Base-by-base conservation (phyloP, 257 asterid genomes). In the Capsicum rhomboideum region DNA sequence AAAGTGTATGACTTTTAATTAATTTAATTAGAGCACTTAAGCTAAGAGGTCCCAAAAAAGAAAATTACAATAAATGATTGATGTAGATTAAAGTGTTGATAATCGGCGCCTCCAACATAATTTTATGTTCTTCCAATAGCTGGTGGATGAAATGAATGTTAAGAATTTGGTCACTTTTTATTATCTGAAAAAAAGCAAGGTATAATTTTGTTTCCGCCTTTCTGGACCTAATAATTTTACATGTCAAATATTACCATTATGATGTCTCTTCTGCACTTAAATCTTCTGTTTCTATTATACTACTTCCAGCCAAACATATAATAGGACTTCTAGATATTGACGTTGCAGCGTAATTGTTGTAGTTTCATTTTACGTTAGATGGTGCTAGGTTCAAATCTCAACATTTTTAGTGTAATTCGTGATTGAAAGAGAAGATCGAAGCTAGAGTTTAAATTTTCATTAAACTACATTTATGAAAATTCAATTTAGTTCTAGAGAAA, bases 191-290 rank as follows among this genome's bases (percentile, higher is more conserved):
- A 85, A 82, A 80, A 85, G 84, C 74, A n/a, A 44, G 52, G 13
- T 86, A 89, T 88, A 80, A 91, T 87, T 87, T 69, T 89, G 93
- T 85, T 85, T 71, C 85, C 86, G 42, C 79, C 86, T 88, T 84
- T 78, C 68, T 61, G 84, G 74, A 88, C 97, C 92, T 80, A 86
- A 90, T 93, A n/a, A 91, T 90, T 83, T 85, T 87, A 85, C 80
- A 78, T 71, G 86, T 88, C 90, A 72, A 87, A 77, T 64, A 84
- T 86, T 64, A 31, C 54, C 54, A 71, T 78, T 63, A 87, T 89
- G 69, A 66, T 88, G 86, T 66, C 67, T 84, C 71, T 82, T 66
- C 79, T 63, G 1, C 74, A 58, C 21, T 80, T 37, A 42, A 40
- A 40, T 80, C 75, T 46, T 44, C 75, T 59, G 6, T 80, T 59